These are phyloP conservation scores for Boletus insuetus DNA, from an alignment of 768 basidiomycete species.

Conservation along the genomic window DNA sequence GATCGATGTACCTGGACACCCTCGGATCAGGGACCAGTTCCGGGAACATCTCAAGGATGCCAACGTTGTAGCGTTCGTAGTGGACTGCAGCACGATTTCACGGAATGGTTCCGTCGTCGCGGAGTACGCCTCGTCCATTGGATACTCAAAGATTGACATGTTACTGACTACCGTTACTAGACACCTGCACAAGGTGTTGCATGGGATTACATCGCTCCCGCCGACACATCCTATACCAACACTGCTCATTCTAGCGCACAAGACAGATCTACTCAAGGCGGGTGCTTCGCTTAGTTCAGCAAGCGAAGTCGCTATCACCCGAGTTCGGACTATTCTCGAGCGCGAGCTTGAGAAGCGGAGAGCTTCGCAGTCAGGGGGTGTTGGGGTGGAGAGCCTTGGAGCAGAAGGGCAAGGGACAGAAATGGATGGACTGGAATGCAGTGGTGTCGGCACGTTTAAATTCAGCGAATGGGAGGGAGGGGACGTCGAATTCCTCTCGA, in stretches of 20 bases:
- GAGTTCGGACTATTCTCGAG: constrained; percentile 76
- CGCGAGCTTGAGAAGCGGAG: constrained; percentile 82
- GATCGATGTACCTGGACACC: constrained; percentile 84
- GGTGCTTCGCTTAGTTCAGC: constrained; percentile 33
- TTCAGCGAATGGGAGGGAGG: constrained; percentile 87
- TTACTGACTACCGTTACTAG: constrained; percentile 35
- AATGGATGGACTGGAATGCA: constrained; percentile 74
- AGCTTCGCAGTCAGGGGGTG: constrained; percentile 56
- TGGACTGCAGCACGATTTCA: constrained; percentile 76
- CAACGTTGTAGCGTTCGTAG: constrained; percentile 71
- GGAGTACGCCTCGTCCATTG: constrained; percentile 52
- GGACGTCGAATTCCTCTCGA: constrained; percentile 65
- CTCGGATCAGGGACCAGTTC: constrained; percentile 74
- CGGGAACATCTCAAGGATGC: constrained; percentile 59
- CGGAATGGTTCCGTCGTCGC: constrained; percentile 73
- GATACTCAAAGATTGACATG: background rate
- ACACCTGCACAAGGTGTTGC: constrained; percentile 70
- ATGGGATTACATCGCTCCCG: constrained; percentile 67
- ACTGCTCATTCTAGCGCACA: constrained; percentile 72
- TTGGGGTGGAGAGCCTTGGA: constrained; percentile 73
- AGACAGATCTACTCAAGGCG: constrained; percentile 65
- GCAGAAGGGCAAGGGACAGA: constrained; percentile 63
- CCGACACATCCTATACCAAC: constrained; percentile 63
- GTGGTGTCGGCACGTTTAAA: constrained; percentile 58
- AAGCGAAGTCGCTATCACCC: constrained; percentile 56